Base-by-base conservation (phyloP, 495 filamentous ascomycete species). In the Monascus purpureus region DNA sequence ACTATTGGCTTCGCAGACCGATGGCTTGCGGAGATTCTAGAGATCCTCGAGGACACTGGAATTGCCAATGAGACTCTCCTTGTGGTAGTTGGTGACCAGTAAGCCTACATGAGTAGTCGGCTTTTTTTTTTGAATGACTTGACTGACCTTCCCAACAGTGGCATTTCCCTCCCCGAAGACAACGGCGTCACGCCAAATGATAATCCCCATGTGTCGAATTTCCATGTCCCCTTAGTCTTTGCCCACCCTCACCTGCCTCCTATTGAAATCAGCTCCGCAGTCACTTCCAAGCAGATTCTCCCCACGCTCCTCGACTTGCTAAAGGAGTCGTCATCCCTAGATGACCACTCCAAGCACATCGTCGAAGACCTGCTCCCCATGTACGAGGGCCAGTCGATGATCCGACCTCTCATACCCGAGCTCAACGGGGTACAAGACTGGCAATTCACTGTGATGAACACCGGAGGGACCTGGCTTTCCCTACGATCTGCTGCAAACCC, bases 371-470 rank as follows among this genome's bases (percentile, higher is more conserved):
- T 64, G 7, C 45, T 61, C n/a, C 50, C 52, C 9, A 41, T 59
- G 6, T 64, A 62, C 35, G 56, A 64, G 50, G 59, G 56, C 15
- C 59, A 64, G 32, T 61, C 56, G 0, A 51, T 64, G 25, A 53
- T 64, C 36, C 56, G 59, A 8, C 43, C 46, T 2, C 33, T 41
- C 6, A 31, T 47, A 2, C 43, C 47, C 13, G 33, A 38, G 16
- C 37, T 41, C 6, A 35, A 44, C 12, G 44, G 36, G 18, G 39
- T 38, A 13, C 41, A 31, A 6, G 45, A 53, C 32, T 64, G 58
- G 58, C 54, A 62, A 18, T 59, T 61, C 39, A 52, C 52, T n/a
- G 50, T 57, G 26, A 52, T 62, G 33, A 64, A 64, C 33, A 55
- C 56, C 1, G 59, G 59, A 7, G 52, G 50, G 3, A 50, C 52